Evolutionary conservation across 139 green algal genomes (phyloP), one percentile per base, ranked within the genome.

Genomic region (Coelastrella sp.): DNA sequence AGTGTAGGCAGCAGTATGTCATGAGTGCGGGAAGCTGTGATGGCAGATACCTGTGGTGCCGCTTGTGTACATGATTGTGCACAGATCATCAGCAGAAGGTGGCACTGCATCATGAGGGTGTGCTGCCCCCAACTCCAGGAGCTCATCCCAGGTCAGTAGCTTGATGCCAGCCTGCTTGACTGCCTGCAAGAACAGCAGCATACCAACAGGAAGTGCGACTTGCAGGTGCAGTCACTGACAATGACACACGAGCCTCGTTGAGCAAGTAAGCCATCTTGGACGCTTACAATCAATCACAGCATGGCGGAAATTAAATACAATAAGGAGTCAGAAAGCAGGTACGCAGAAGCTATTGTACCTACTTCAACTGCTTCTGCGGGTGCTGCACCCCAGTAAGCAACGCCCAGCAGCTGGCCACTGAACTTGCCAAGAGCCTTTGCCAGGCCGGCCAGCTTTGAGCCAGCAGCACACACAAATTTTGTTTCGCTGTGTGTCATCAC

Each of bases 51-150:
- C 92, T 75, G 94, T 96, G 61, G 92, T 96, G 76, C 94, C 97
- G 49, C 83, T 95, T 14, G 97, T 99, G 94, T 99, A 98, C 97
- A 99, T 99, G 93, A 99, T 98, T 84, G 97, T 99, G 92, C 94
- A 97, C 9, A 98, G 84, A 93, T 98, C 96, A 58, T 96, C 89
- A 0, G 95, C 74, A 70, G 90, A 92, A 24, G 97, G 96, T 22
- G 93, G 93, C 14, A 94, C 82, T 7, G 92, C 90, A 57, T 89
- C 73, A 0, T 83, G 90, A 0, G 95, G 94, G 49, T 91, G 92
- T 10, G 72, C 75, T 7, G 84, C 82, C 15, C 97, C 97, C 80
- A 96, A 60, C 73, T 91, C 82, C 82, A 96, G 75, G 11, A 98
- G 94, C 86, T 97, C 95, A 0, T 93, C 89, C 75, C 96, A 97